Evolutionary conservation across 1,139 yeast genomes (phyloP).

Genomic region (Debaryomyces subglobosus): DNA sequence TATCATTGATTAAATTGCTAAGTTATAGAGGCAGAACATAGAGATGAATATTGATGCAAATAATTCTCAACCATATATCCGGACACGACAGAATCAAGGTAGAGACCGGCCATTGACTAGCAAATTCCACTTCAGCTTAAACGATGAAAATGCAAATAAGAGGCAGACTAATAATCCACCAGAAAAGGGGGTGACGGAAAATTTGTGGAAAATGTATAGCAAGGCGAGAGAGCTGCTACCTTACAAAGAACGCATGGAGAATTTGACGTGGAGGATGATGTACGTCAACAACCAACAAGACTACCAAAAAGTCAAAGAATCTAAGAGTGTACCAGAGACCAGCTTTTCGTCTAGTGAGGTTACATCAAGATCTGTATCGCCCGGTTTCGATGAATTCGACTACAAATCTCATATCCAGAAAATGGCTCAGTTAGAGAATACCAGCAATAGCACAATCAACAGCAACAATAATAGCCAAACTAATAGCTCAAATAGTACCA

Average conservation of each 20-base stretch:
- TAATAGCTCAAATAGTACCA: slow-evolving; percentile 17
- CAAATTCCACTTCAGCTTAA: slow-evolving; percentile 10
- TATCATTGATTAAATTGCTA: neutral
- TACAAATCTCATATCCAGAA: slow-evolving; percentile 68
- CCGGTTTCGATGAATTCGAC: slow-evolving; percentile 55
- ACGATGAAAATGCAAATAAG: neutral
- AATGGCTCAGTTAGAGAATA: slow-evolving; percentile 47
- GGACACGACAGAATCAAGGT: neutral
- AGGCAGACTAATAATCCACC: slow-evolving; percentile 3
- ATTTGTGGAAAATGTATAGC: slow-evolving; percentile 80
- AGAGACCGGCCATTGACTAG: slow-evolving; percentile 4
- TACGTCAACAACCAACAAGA: slow-evolving; percentile 46
- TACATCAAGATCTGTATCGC: neutral
- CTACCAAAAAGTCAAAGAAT: slow-evolving; percentile 1
- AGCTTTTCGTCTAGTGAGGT: slow-evolving; percentile 1
- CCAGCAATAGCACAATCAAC: slow-evolving; percentile 7
- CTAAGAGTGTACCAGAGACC: neutral
- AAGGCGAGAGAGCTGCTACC: slow-evolving; percentile 80
- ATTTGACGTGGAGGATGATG: slow-evolving; percentile 87
- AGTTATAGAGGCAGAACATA: neutral
- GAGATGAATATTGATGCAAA: slow-evolving; percentile 6
- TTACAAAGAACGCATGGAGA: slow-evolving; percentile 73
- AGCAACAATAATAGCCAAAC: neutral
- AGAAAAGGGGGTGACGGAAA: slow-evolving; percentile 39
- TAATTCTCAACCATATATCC: neutral